A percentile compares a stretch with the other conserved stretches of the same genome.
phyloP scores from a whole-genome alignment of 441 rosid species.

The Gossypium schwendimanii region DNA sequence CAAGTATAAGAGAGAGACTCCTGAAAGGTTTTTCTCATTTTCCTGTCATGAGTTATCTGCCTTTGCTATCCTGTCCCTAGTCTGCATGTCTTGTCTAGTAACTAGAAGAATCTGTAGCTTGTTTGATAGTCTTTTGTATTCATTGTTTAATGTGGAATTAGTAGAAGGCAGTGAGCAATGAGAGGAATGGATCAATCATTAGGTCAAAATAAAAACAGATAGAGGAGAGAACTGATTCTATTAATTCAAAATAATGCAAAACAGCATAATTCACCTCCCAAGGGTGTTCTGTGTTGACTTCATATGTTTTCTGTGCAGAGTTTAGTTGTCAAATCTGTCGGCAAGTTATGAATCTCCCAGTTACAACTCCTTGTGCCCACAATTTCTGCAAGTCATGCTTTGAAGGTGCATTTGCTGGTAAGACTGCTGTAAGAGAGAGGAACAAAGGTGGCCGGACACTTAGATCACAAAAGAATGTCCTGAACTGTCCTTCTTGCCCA shows the following conservation, averaged over 20 bases:
- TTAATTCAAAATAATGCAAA: background rate
- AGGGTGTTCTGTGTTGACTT: background rate
- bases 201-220: background rate
- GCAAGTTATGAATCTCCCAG: slow-evolving; percentile 44
- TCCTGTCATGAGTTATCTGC: background rate
- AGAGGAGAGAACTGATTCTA: background rate
- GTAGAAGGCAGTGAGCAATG: background rate
- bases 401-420: slow-evolving; percentile 45
- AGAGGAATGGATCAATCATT: background rate
- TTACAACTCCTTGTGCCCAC: slow-evolving; percentile 63
- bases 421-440: slow-evolving; percentile 36
- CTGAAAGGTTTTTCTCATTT: slow-evolving; percentile 32
- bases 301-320: slow-evolving; percentile 26
- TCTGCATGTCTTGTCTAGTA: background rate
- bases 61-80: background rate
- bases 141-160: background rate
- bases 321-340: slow-evolving; percentile 43
- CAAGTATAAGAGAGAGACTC: slow-evolving; percentile 30
- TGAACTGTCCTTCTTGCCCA: slow-evolving; percentile 49
- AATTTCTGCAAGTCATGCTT: slow-evolving; percentile 56
- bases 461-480: slow-evolving; percentile 37
- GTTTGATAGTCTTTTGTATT: background rate
- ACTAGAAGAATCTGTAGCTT: background rate
- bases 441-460: slow-evolving; percentile 39
- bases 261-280: background rate